Conservation (phyloP, 371 early-diverging fungal species). For the Apophysomyces ossiformis region DNA sequence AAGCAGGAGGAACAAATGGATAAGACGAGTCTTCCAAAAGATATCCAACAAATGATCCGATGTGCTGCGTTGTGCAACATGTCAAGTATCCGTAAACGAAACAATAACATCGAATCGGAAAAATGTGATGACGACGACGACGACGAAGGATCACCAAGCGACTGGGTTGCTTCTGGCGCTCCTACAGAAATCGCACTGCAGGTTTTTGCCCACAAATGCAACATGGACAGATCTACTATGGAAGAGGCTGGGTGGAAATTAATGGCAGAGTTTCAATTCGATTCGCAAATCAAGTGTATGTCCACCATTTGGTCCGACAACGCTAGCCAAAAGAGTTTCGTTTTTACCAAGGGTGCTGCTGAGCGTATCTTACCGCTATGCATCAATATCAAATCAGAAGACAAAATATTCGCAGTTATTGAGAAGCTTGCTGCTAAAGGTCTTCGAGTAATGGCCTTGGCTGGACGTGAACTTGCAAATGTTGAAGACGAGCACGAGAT, state of each 20-base stretch:
- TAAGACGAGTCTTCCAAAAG: constrained; percentile 18
- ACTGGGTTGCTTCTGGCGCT: constrained; percentile 64
- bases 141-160: constrained; percentile 44
- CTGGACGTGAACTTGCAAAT: constrained; percentile 55
- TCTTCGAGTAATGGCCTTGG: constrained; percentile 66
- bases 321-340: constrained; percentile 17
- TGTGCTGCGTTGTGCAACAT: constrained; percentile 66
- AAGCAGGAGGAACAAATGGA: constrained; percentile 24
- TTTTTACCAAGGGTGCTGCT: constrained; percentile 74
- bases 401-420: constrained; percentile 23
- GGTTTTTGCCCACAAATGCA: constrained; percentile 71
- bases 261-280: constrained; percentile 73
- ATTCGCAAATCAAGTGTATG: constrained; percentile 89
- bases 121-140: constrained; percentile 2
- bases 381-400: constrained; percentile 32
- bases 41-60: constrained; percentile 36
- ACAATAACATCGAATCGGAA: constrained; percentile 13
- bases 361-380: constrained; percentile 72
- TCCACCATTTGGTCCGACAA: constrained; percentile 40
- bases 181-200: constrained; percentile 79
- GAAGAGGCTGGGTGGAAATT: constrained; percentile 57
- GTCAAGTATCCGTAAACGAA: constrained; percentile 51
- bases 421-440: constrained; percentile 39
- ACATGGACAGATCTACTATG: constrained; percentile 63
- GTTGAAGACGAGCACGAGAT: constrained; percentile 41